Base-by-base conservation (phyloP, 1,139 yeast species). In the Meyerozyma smithsonii region DNA sequence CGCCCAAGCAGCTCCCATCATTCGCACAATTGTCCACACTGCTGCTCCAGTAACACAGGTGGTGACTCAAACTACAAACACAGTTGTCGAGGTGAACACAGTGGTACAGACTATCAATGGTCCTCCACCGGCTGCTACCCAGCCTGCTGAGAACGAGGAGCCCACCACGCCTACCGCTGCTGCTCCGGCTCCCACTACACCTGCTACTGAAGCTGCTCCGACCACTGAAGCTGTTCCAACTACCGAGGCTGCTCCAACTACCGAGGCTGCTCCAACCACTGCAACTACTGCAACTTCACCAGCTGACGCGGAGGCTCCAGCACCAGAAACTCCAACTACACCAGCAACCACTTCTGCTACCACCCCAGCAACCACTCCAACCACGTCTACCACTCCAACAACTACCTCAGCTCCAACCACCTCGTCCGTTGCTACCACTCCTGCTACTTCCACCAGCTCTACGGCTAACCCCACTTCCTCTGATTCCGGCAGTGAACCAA, bases 11-110 rank as follows among this genome's bases (percentile, higher is more conserved):
- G 57, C 64, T 34, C 66, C 66, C 5, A 46, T 51, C 6, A 36
- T 57, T 21, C 50, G 62, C 38, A 63, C 68, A 20, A 46, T 59
- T 35, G 44, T 45, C 8, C 63, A 58, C 37, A 61, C 67, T 20
- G 69, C 69, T 8, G 54, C 59, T 3, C 54, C 67, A 8, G 60
- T 59, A 12, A 63, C 69, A 18, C 48, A 52, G n/a, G 55, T 58
- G 48, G 48, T 47, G 39, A 56, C 59, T 12, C 38, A 42, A 37
- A 51, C 59, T 10, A 48, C 58, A 3, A 50, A 49, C 35, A 50
- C 61, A 8, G 49, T 52, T 7, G 44, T 48, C 2, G 42, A 44
- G 11, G 41, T 48, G 16, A 36, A 42, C n/a, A 43, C 48, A 7
- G 21, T 34, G 10, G 18, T 43, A 7, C 32, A 35, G 14, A 46